Base-by-base conservation (phyloP, 306 rosid species). In the Cucurbita maxima region DNA sequence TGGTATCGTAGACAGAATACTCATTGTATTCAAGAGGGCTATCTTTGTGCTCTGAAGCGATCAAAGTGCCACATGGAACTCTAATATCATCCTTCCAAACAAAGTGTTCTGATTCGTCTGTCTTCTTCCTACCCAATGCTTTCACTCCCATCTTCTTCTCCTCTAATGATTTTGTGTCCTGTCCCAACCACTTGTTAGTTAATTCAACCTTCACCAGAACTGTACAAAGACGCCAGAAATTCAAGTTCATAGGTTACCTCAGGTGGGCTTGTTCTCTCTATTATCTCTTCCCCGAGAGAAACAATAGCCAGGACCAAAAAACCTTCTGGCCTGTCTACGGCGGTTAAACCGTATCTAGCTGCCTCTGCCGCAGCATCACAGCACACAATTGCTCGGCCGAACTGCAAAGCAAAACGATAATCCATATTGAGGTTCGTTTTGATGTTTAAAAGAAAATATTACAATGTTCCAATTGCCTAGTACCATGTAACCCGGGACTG, bases 341-440 rank as follows among this genome's bases (percentile, higher is more conserved):
- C 91, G 3, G 97, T 94, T 51, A 81, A 93, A 5, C 97, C 96
- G 62, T 90, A 89, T 59, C 80, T 77, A 40, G 97, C 92, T 8
- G 97, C 92, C 80, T 90, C 88, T 4, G 95, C 92, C 8, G 97
- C 94, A 44, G 96, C 87, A 74, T 90, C 98, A 0, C 91, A 89
- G 60, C 90, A 87, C 43, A 94, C 86, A 4, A 90, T 85, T 2
- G 87, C 95, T 34, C 73, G 80, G 58, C 97, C 99, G 82, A 88
- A 88, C 99, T 89, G 77, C 74, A 37, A 16, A 41, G n/a, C 4
- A 70, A 7, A 56, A 45, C 40, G 4, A 34, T 13, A 37, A 62
- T 45, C 34, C 12, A 0, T 10, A 34, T 40, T 19, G 53, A 10
- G 3, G 18, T 22, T 18, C 6, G 2, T 16, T 18, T 10, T n/a